Percentiles rank a stretch among this genome's conserved stretches.
phyloP scores from a whole-genome alignment of 2,329 filamentous ascomycete species.

The Tolypocladium tundrense region DNA sequence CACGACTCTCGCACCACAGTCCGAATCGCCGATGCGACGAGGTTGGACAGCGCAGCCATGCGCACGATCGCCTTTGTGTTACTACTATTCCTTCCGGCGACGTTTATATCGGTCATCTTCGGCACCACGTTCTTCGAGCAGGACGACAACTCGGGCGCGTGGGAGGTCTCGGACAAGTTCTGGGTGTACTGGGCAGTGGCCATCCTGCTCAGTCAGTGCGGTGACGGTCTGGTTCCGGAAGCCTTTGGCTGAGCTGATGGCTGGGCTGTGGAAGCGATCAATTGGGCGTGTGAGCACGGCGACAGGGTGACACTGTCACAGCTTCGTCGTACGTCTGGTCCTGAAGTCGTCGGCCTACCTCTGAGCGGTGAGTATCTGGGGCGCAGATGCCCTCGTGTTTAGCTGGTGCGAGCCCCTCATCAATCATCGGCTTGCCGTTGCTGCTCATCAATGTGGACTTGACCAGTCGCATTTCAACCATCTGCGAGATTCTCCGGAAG shows the following conservation, averaged over 20 bases:
- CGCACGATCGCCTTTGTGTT: conserved; percentile 39
- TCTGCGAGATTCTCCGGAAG: too few species aligned
- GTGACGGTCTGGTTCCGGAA: conserved; percentile 9
- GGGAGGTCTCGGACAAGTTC: conserved; percentile 19
- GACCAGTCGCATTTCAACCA: too few species aligned
- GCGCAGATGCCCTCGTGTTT: too few species aligned
- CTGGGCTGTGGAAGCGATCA: not conserved
- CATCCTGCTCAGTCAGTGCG: conserved; percentile 11
- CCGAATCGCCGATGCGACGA: conserved; percentile 26
- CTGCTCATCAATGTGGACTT: too few species aligned
- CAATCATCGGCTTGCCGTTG: too few species aligned
- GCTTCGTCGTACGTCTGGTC: too few species aligned
- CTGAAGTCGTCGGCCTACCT: too few species aligned
- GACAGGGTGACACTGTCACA: too few species aligned
- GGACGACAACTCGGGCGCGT: conserved; percentile 12
- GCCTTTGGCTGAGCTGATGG: not conserved
- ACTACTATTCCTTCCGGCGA: conserved; percentile 37
- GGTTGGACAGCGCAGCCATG: conserved; percentile 40
- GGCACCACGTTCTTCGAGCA: conserved; percentile 33
- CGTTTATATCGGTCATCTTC: conserved; percentile 38
- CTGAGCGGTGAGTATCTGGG: too few species aligned
- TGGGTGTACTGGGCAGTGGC: conserved; percentile 26
- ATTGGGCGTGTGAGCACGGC: not conserved
- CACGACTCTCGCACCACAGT: conserved; percentile 27
- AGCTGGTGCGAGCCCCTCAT: too few species aligned